Evolutionary conservation across 176 grass and related monocot genomes (phyloP), one percentile per base, ranked within the genome.

Genomic region (Calamus simplicifolius): DNA sequence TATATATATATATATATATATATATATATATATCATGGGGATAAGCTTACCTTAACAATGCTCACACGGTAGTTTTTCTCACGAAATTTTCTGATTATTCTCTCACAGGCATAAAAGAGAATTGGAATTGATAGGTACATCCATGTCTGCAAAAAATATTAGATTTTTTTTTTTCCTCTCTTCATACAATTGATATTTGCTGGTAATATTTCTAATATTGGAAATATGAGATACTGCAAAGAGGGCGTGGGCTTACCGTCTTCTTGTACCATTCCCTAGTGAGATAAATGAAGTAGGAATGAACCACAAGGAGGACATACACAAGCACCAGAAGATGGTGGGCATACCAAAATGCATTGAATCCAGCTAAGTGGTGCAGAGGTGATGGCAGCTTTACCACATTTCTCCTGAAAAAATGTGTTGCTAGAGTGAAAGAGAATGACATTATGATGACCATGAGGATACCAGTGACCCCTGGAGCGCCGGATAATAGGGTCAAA

Each of bases 331-430:
- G 79, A 56, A 98, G 89, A 73, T 98, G 94, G 57, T 93, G 94
- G 1, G 94, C 88, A 30, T 98, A 93, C 94, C 94, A 98, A 79
- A 98, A 98, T 69, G 94, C 88, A 61, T 89, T 98, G 79, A 98
- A 92, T 28, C 94, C 94, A 35, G 94, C 94, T 18, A 98, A 81
- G 71, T 98, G 84, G 54, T 98, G 94, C 58, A 93, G 75, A 14
- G 85, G 88, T 12, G 88, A 92, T 3, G 84, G 87, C 70, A 98
- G 61, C 81, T 93, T 98, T 19, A 89, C 87, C 38, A 98, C 84
- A 58, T 74, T 98, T 54, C 94, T 84, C 70, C 88, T 67, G 62
- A 98, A 98, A 52, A 62, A 83, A 79, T 84, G 84, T 4, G 74
- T 98, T 5, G 94, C 94, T 50, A 89, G 75, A 16, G 81, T 98